Evolutionary conservation across 805 yeast species (phyloP), one percentile per base, ranked within the genome.

Genomic region (Teunomyces atbi): DNA sequence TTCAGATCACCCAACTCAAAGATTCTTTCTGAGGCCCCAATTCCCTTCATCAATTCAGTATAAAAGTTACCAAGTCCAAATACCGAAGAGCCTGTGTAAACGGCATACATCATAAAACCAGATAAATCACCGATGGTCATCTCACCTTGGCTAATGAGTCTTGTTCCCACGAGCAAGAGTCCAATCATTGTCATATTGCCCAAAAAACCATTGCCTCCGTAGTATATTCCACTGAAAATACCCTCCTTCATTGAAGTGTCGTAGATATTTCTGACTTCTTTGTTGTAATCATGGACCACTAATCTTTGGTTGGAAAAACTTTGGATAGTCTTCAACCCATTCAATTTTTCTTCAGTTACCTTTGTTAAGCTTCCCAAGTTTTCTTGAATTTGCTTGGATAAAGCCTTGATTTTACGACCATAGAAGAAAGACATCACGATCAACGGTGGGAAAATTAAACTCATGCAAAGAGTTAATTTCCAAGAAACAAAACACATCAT

Each of bases 11-110:
- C 81, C 42, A 92, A 72, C 62, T 92, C 98, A 70, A 92, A 91
- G 20, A 92, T 79, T 49, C 98, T 74, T 42, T 90, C 84, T 0
- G 97, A 94, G 0, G 98, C 97, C 42, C 98, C 98, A 6, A 91
- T 87, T 46, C 97, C 98, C 69, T 92, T 92, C 97, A 92, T 92
- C 48, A 92, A 71, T 64, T 92, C 98, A 2, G 96, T 83, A 61
- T 91, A 92, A 62, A 92, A 92, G 58, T 86, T 87, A 0, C 96
- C 92, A 15, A 92, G 63, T 0, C 97, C 96, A 65, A 87, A 86
- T 57, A 91, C 87, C 6, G 97, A 89, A n/a, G 89, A 76, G 0
- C 97, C 98, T 2, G 96, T 86, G 64, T 88, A 92, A 1, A 89
- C 89, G 0, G 97, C 94, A 67, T 92, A 92, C 94, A 92, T 86